Percentiles rank a stretch among this genome's conserved stretches.
Conservation (phyloP, 306 rosid species). For the Hippophae gyantsensis region DNA sequence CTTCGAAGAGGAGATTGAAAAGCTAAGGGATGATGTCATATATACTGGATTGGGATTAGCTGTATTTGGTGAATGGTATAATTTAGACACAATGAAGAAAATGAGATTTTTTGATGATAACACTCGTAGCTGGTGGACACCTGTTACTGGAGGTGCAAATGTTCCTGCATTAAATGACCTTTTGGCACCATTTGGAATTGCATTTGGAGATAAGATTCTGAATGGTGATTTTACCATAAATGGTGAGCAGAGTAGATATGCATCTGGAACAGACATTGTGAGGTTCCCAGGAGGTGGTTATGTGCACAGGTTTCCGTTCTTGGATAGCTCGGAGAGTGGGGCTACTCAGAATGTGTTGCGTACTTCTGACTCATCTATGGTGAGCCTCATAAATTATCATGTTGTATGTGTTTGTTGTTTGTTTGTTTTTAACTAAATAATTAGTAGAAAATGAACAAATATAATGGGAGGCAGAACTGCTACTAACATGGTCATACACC, state of each 20-base stretch:
- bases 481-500: no score
- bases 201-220: conserved; percentile 89
- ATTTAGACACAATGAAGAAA: conserved; percentile 92
- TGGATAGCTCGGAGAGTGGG: conserved; percentile 96
- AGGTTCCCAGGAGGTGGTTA: conserved; percentile 83
- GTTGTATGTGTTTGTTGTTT: no score
- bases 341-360: conserved; percentile 81
- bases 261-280: conserved; percentile 92
- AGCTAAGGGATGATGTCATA: conserved; percentile 76
- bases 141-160: conserved; percentile 94
- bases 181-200: conserved; percentile 92
- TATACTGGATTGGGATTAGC: conserved; percentile 79
- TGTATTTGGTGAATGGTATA: conserved; percentile 96
- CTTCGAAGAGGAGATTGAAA: conserved; percentile 91
- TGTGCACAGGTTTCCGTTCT: conserved; percentile 77
- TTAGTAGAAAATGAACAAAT: no score
- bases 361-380: conserved; percentile 57
- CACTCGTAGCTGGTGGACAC: conserved; percentile 99
- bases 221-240: conserved; percentile 85
- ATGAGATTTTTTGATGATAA: conserved; percentile 97
- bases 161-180: conserved; percentile 84
- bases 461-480: no score
- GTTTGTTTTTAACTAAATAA: no score
- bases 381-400: conserved; percentile 17
- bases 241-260: conserved; percentile 90